A percentile compares a stretch with the other conserved stretches of the same genome.
Conservation (phyloP, 306 rosid species). For the Fragaria nilgerrensis region DNA sequence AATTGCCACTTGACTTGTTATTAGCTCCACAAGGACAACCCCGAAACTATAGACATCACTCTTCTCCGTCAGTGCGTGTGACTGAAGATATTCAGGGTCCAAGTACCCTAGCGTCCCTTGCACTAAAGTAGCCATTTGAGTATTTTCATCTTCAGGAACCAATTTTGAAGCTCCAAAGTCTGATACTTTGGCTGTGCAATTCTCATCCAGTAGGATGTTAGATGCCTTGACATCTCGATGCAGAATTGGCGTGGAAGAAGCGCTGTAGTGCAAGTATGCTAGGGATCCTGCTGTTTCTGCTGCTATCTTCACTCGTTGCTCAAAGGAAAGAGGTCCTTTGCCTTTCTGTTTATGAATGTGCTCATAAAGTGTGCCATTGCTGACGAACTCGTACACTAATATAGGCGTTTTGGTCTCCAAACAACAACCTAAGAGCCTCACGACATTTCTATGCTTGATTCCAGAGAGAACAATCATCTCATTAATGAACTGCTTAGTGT, state of each 20-base stretch:
- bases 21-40: constrained; percentile 18
- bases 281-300: constrained; percentile 20
- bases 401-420: not conserved
- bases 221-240: constrained; percentile 24
- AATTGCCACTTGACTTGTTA: constrained; percentile 9
- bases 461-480: not conserved
- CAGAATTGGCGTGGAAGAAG: not conserved
- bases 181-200: constrained; percentile 1
- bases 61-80: not conserved
- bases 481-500: not conserved
- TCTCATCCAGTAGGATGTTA: not conserved
- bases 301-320: constrained; percentile 15
- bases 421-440: not conserved
- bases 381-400: not conserved
- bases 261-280: constrained; percentile 16
- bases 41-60: constrained; percentile 24
- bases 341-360: not conserved
- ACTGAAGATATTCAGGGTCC: constrained; percentile 14
- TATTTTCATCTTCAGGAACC: not conserved
- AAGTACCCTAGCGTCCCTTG: constrained; percentile 26
- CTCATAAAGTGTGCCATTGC: not conserved
- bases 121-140: constrained; percentile 14
- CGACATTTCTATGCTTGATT: not conserved
- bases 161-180: constrained; percentile 25
- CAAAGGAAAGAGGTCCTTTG: constrained; percentile 3